phyloP scores from a whole-genome alignment of 768 basidiomycete genomes.

The Boletus reticuloceps region DNA sequence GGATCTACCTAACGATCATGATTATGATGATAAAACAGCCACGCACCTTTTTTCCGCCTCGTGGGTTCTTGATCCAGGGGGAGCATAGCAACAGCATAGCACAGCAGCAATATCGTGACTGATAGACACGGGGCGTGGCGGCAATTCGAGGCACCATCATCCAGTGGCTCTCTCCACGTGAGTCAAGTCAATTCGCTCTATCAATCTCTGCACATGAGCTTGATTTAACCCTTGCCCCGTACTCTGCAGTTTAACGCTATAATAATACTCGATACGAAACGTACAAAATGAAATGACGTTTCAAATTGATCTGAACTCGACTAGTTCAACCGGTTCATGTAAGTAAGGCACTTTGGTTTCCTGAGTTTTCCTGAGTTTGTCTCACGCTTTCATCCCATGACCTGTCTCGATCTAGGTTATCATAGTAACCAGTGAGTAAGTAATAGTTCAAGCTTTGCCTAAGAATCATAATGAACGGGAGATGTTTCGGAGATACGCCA shows the following conservation, averaged over 20 bases:
- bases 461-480: not conserved
- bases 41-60: too few species aligned
- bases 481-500: not conserved
- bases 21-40: too few species aligned
- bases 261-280: not conserved
- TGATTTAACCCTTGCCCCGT: not conserved
- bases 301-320: not conserved
- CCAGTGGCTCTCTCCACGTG: too few species aligned
- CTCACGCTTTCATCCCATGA: not conserved
- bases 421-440: not conserved
- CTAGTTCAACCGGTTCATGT: too few species aligned
- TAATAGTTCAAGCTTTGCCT: not conserved
- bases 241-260: not conserved
- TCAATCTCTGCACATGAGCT: too few species aligned
- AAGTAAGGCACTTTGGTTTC: not conserved
- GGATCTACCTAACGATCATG: too few species aligned
- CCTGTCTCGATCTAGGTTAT: conserved; percentile 1
- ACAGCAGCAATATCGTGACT: too few species aligned
- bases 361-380: not conserved
- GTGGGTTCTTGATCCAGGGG: too few species aligned
- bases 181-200: too few species aligned
- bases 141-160: too few species aligned
- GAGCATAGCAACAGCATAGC: too few species aligned
- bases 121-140: too few species aligned
- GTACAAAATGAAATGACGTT: not conserved